These are phyloP conservation scores for Cercospora sojina DNA, from an alignment of 2,329 filamentous ascomycete species.

Conservation along the genomic window DNA sequence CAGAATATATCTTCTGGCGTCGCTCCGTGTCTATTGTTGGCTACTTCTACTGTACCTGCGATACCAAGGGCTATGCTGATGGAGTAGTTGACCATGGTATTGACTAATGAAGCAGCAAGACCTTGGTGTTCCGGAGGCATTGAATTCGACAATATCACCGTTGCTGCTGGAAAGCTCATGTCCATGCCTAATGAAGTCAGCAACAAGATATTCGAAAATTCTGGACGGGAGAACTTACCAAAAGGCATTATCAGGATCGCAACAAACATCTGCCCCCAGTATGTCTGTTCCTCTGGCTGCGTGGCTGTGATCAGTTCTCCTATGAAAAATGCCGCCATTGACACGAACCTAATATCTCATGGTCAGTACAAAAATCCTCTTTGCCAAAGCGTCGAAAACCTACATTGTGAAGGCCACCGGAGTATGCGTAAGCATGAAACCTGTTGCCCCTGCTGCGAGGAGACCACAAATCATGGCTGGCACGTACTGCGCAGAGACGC, in stretches of 20 bases:
- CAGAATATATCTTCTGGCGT: constrained; percentile 36
- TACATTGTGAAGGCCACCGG: constrained; percentile 41
- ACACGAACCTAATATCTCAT: constrained; percentile 26
- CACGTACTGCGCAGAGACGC: constrained; percentile 37
- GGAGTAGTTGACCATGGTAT: constrained; percentile 66
- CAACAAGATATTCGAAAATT: neutral
- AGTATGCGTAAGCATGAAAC: constrained; percentile 42
- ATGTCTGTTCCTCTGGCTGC: constrained; percentile 38
- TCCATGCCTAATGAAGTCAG: constrained; percentile 54
- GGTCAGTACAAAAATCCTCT: neutral
- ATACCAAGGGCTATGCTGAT: constrained; percentile 65
- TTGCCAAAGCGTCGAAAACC: neutral
- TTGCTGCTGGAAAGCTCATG: constrained; percentile 64
- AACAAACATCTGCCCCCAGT: constrained; percentile 43
- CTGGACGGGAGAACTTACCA: constrained; percentile 10
- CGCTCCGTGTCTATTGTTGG: constrained; percentile 42
- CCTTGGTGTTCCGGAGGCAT: constrained; percentile 50
- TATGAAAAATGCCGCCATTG: constrained; percentile 39
- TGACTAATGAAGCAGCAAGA: constrained; percentile 56
- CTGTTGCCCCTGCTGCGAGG: constrained; percentile 39
- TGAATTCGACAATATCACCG: constrained; percentile 58
- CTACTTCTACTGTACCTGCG: constrained; percentile 60
- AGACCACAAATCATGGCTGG: constrained; percentile 40
- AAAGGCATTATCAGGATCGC: constrained; percentile 33
- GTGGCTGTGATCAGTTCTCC: constrained; percentile 37